Evolutionary conservation across 2,329 filamentous ascomycete genomes (phyloP).

Genomic region (Cyanodermella asteris): DNA sequence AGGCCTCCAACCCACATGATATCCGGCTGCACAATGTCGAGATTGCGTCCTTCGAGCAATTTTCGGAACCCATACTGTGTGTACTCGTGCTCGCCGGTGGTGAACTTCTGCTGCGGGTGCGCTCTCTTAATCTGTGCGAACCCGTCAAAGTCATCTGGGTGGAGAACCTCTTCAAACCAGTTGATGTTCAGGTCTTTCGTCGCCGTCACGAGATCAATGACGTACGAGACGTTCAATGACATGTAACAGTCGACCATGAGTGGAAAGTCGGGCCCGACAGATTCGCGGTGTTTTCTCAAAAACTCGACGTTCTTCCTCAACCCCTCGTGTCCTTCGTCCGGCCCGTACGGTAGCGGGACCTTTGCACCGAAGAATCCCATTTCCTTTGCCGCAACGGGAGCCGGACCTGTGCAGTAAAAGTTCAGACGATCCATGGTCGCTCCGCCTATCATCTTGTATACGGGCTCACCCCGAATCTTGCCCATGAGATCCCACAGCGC

Average conservation of each 20-base stretch:
- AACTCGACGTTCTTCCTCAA: constrained; percentile 80
- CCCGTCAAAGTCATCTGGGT: constrained; percentile 78
- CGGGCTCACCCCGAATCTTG: constrained; percentile 77
- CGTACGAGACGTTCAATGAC: constrained; percentile 82
- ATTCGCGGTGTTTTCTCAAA: constrained; percentile 61
- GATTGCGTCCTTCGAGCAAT: constrained; percentile 71
- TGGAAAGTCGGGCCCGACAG: constrained; percentile 73
- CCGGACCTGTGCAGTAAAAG: constrained; percentile 89
- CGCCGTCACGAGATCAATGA: constrained; percentile 70
- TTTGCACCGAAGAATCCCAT: constrained; percentile 88
- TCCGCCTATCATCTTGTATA: constrained; percentile 84
- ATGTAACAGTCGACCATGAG: constrained; percentile 96
- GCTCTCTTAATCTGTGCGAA: constrained; percentile 78
- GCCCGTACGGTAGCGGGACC: constrained; percentile 72
- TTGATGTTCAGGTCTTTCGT: constrained; percentile 72
- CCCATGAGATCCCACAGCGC: constrained; percentile 83
- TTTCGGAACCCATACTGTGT: constrained; percentile 88
- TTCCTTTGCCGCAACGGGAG: constrained; percentile 54
- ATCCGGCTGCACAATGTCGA: constrained; percentile 87
- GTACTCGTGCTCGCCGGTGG: constrained; percentile 89
- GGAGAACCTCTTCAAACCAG: constrained; percentile 93
- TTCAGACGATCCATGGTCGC: constrained; percentile 63
- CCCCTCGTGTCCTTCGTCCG: constrained; percentile 64
- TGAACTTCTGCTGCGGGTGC: constrained; percentile 80
- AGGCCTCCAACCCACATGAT: constrained; percentile 94